These are phyloP conservation scores for Neurospora sp. DNA, from an alignment of 495 filamentous ascomycete species.

Conservation along the genomic window DNA sequence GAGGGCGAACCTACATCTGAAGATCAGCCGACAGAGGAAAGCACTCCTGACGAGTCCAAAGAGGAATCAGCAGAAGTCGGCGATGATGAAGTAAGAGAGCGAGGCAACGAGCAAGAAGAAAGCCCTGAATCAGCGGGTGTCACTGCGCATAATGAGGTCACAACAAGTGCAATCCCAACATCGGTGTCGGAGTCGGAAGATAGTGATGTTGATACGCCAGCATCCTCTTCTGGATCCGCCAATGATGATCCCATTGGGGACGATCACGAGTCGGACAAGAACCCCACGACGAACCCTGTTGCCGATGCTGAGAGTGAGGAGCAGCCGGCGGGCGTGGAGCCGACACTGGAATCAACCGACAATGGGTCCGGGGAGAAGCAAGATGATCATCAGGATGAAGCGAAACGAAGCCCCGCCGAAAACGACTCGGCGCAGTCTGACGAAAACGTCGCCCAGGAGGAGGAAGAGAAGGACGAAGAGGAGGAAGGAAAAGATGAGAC, in stretches of 20 bases:
- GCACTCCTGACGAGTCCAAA: neutral
- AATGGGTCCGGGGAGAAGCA: neutral
- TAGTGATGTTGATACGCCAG: neutral
- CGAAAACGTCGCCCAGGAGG: neutral
- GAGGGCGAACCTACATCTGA: neutral
- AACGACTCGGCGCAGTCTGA: neutral
- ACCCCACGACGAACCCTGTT: neutral
- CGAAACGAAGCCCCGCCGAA: neutral
- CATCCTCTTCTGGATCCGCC: neutral
- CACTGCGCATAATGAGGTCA: neutral
- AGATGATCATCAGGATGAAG: neutral
- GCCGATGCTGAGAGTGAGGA: neutral
- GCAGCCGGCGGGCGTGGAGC: neutral
- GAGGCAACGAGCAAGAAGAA: neutral
- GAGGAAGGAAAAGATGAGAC: constrained; percentile 9
- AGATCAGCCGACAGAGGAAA: neutral
- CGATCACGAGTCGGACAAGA: neutral
- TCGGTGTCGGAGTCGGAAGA: neutral
- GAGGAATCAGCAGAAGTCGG: neutral
- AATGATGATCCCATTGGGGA: neutral
- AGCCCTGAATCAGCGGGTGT: neutral
- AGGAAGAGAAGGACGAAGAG: constrained; percentile 11
- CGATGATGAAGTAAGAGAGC: neutral
- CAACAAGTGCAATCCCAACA: neutral
- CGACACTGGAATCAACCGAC: neutral